Percentiles rank a stretch among this genome's conserved stretches.
Conservation (phyloP, 768 basidiomycete species). For the Lentinus brumalis region DNA sequence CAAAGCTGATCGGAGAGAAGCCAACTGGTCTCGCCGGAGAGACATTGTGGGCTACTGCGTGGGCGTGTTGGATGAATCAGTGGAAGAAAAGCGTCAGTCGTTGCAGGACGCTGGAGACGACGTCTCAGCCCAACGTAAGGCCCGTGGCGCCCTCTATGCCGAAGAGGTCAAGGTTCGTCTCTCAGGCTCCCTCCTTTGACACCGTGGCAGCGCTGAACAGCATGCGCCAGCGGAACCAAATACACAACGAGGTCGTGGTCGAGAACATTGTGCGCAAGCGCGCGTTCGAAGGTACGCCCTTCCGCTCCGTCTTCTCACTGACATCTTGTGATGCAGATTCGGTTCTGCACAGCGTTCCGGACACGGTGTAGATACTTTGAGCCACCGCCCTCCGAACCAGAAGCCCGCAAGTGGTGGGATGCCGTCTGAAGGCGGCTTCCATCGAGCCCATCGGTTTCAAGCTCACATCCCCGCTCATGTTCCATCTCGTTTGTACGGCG, state of each 20-base stretch:
- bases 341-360: constrained; percentile 59
- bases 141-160: constrained; percentile 58
- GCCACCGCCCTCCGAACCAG: constrained; percentile 60
- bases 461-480: background rate
- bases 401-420: constrained; percentile 61
- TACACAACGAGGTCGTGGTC: constrained; percentile 72
- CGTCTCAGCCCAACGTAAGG: constrained; percentile 47
- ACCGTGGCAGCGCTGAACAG: constrained; percentile 6
- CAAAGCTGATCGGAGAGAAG: constrained; percentile 21
- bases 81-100: constrained; percentile 54
- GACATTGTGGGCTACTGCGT: constrained; percentile 80
- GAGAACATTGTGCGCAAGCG: constrained; percentile 72
- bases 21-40: constrained; percentile 69
- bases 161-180: constrained; percentile 70
- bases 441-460: constrained; percentile 19
- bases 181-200: background rate
- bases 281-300: constrained; percentile 64
- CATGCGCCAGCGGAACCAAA: constrained; percentile 60
- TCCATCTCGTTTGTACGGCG: background rate
- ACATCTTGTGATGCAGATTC: constrained; percentile 16
- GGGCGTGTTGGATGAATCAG: constrained; percentile 63
- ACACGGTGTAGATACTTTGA: constrained; percentile 80
- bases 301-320: constrained; percentile 4
- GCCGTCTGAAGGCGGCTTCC: constrained; percentile 21
- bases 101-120: constrained; percentile 47